Evolutionary conservation across 2,329 filamentous ascomycete species (phyloP).

Genomic region (Calonectria naviculata): DNA sequence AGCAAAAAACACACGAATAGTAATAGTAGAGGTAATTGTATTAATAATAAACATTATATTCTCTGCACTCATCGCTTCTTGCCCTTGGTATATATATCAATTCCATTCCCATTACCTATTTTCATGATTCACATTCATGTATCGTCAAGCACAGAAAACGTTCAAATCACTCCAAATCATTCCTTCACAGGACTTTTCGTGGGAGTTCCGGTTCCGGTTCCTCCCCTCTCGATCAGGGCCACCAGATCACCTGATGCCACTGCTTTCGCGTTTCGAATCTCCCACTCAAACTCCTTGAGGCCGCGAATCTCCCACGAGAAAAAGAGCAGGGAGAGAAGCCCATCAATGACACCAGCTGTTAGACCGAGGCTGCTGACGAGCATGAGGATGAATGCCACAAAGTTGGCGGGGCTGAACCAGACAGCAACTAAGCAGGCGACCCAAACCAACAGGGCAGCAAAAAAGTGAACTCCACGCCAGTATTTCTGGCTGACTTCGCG

Average conservation of each 20-base stretch:
- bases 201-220: conserved; percentile 19
- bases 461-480: conserved; percentile 80
- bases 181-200: conserved; percentile 27
- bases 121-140: conserved; percentile 35
- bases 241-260: conserved; percentile 46
- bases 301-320: conserved; percentile 85
- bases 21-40: neutral
- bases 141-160: conserved; percentile 17
- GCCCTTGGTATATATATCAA: conserved; percentile 17
- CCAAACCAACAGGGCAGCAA: conserved; percentile 72
- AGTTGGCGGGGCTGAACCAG: conserved; percentile 86
- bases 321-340: conserved; percentile 88
- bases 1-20: neutral
- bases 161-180: conserved; percentile 24
- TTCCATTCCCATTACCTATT: conserved; percentile 17
- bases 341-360: conserved; percentile 81
- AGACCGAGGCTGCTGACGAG: conserved; percentile 83
- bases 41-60: conserved; percentile 41
- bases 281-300: conserved; percentile 93
- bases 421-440: conserved; percentile 82
- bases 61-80: conserved; percentile 27
- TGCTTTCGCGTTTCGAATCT: conserved; percentile 77
- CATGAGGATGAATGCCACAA: conserved; percentile 83
- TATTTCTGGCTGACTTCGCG: conserved; percentile 80
- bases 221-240: conserved; percentile 32